Evolutionary conservation across 2,329 filamentous ascomycete species (phyloP), one percentile per base, ranked within the genome.

Genomic region (Colletotrichum sp.): DNA sequence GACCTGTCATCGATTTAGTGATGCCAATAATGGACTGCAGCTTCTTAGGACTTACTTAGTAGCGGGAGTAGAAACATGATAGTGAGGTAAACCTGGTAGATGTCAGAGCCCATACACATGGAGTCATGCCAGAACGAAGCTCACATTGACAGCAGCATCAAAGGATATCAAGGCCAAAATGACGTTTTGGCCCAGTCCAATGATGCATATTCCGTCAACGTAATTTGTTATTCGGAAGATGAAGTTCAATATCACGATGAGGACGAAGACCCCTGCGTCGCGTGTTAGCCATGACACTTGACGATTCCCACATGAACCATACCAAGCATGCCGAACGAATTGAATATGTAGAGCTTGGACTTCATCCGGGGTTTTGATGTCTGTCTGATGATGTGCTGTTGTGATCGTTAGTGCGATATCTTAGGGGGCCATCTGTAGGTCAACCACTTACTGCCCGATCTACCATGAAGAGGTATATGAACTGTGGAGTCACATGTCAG

Each of bases 381-480:
- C 49, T 75, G 73, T 5, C 73, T 57, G 10, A 75, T 75, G 8
- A 75, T 72, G 16, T 75, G 73, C 73, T 75, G 7, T 15, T 3
- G 6, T 6, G 1, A 12, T 52, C 6, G 39, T 71, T 5, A 64
- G 59, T 10, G 8, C 3, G 1, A 9, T 18, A 16, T 4, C 30
- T n/a, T 44, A 1, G 15, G 2, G 5, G 8, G 3, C 1, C 15
- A n/a, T 18, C 8, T 15, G 10, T 3, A 6, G 2, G 8, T 6
- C 49, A 21, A 28, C 13, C 7, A 55, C 72, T 36, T 32, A 72
- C 73, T 49, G 73, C 73, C 8, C 73, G 34, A 16, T 75, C 73
- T 28, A 75, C 73, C 73, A 75, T 75, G 39, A 72, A 75, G 6
- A 75, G 73, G 32, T 75, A 75, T 39, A 75, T 72, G 26, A 75